Conservation (phyloP, 2,329 filamentous ascomycete species). For the Neoscytalidium dimidiatum region DNA sequence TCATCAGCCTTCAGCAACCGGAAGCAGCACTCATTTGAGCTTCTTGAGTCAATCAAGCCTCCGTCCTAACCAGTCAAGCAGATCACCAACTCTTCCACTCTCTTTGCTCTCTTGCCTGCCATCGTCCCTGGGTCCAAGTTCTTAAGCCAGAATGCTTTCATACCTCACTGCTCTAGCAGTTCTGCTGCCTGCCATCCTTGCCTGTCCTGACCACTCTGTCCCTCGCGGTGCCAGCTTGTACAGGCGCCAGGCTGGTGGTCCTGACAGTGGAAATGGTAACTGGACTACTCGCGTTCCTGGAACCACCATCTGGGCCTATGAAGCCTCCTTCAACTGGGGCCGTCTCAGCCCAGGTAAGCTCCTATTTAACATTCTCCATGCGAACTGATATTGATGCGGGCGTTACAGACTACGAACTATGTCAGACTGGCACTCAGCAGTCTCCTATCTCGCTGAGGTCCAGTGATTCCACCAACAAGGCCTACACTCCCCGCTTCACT, state of each 20-base stretch:
- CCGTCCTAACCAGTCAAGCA: not conserved
- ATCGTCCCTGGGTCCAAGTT: not conserved
- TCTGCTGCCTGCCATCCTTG: not conserved
- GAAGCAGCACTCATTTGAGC: not conserved
- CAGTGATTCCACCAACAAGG: slow-evolving; percentile 41
- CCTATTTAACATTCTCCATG: not conserved
- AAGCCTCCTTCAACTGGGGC: slow-evolving; percentile 45
- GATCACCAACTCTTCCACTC: not conserved
- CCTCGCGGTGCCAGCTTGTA: not conserved
- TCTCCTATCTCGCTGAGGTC: slow-evolving; percentile 50
- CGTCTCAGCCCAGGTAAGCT: slow-evolving; percentile 33
- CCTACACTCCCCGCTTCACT: slow-evolving; percentile 46
- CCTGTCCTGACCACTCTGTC: not conserved
- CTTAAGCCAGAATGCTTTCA: not conserved
- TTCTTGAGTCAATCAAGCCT: not conserved
- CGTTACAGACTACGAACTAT: slow-evolving; percentile 45
- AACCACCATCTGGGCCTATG: slow-evolving; percentile 33
- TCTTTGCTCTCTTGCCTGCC: not conserved
- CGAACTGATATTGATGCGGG: not conserved
- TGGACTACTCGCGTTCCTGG: not conserved
- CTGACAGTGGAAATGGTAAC: not conserved
- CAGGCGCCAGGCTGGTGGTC: not conserved
- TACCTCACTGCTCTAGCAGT: not conserved
- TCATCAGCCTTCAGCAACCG: not conserved
- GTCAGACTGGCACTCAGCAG: slow-evolving; percentile 54